Base-by-base conservation (phyloP, 1,284 basidiomycete species). In the Volvariella surrecta region DNA sequence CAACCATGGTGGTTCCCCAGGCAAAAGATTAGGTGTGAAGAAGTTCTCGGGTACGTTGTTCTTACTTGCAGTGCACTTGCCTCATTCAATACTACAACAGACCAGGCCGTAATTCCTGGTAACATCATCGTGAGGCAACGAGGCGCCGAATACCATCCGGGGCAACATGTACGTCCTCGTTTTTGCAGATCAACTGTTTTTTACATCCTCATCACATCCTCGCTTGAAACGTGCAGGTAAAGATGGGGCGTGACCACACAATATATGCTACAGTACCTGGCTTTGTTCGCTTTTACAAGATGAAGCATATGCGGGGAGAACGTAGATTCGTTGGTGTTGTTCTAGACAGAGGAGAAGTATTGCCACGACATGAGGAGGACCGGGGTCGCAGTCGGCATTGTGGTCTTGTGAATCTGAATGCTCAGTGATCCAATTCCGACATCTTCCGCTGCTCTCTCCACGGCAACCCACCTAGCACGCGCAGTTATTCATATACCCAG, bases 121-220 rank as follows among this genome's bases (percentile, higher is more conserved):
- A 89, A 94, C 66, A 95, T 97, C 54, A 87, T 97, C 56, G 79
- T 96, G 31, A 79, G 93, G 40, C 93, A 97, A 63, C 76, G 94
- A 50, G 94, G 94, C 8, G 82, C 84, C 1, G 71, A 82, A 43
- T 93, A 94, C 65, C 89, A 93, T 58, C 82, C 94, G 1, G 93
- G 92, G 1, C 89, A 92, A 63, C 82, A 96, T 64, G 91, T 90
- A 60, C 47, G 77, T 63, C 39, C 45, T 41, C 34, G 15, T 45
- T 45, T 40, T 28, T 39, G 28, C 9, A 19, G n/a, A 35, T 45
- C 42, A 8, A 21, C n/a, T 45, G 45, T 50, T 51, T 28, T 28
- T 56, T 48, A 44, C 10, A 41, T 42, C 42, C 30, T 37, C 34
- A 37, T 8, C 54, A 13, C n/a, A n/a, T n/a, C n/a, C n/a, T n/a